These are phyloP conservation scores for Parascedosporium putredinis DNA, from an alignment of 2,329 filamentous ascomycete species.

Conservation along the genomic window DNA sequence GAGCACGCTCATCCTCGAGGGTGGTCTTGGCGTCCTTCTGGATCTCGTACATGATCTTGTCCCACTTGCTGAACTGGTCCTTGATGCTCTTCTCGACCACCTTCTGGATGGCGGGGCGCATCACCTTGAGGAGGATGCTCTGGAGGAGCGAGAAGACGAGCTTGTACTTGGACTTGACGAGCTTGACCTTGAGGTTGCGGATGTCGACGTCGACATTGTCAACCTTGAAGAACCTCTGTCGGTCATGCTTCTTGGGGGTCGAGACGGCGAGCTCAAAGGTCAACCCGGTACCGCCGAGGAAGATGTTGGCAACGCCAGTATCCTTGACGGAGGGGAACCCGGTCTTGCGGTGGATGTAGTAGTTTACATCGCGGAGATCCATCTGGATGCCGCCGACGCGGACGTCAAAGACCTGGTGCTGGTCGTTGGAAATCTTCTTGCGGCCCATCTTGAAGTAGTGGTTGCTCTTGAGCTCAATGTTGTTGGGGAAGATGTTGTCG, in stretches of 20 bases:
- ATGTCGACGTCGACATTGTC: constrained; percentile 80
- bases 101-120: constrained; percentile 78
- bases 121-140: constrained; percentile 71
- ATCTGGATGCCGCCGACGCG: constrained; percentile 85
- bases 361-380: constrained; percentile 83
- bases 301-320: constrained; percentile 77
- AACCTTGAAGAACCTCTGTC: constrained; percentile 85
- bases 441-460: constrained; percentile 94
- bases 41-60: constrained; percentile 62
- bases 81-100: constrained; percentile 82
- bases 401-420: constrained; percentile 71
- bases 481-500: constrained; percentile 92
- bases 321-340: constrained; percentile 86
- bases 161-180: constrained; percentile 95
- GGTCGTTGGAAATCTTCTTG: constrained; percentile 72
- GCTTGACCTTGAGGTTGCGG: constrained; percentile 73
- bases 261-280: constrained; percentile 87
- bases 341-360: constrained; percentile 89
- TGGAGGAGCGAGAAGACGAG: constrained; percentile 78
- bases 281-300: constrained; percentile 78
- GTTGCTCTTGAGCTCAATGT: constrained; percentile 78
- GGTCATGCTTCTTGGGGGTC: constrained; percentile 64
- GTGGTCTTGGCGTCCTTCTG: constrained; percentile 75
- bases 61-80: constrained; percentile 66
- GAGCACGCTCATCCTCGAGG: constrained; percentile 47